These are phyloP conservation scores for Tulasnella sp. DNA, from an alignment of 768 basidiomycete species.

Conservation along the genomic window DNA sequence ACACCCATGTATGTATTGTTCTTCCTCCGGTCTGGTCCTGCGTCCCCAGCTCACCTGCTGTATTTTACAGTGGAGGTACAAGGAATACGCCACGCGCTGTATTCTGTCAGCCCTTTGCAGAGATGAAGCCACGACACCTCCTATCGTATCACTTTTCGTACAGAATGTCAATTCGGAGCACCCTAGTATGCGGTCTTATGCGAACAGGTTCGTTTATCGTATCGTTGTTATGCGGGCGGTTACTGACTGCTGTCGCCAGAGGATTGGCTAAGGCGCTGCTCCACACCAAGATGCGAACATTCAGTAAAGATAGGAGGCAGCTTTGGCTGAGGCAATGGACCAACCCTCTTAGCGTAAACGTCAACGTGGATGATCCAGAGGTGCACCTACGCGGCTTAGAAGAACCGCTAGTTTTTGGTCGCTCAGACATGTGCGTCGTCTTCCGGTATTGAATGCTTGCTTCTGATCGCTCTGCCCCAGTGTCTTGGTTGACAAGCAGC, in stretches of 20 bases:
- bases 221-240: background rate
- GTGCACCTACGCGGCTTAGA: slow-evolving; percentile 40
- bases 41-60: slow-evolving; percentile 14
- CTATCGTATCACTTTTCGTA: slow-evolving; percentile 50
- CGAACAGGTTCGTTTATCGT: slow-evolving; percentile 40
- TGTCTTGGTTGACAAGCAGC: slow-evolving; percentile 57
- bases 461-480: slow-evolving; percentile 21
- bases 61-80: slow-evolving; percentile 62
- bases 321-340: slow-evolving; percentile 64
- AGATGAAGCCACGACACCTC: slow-evolving; percentile 42
- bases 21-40: slow-evolving; percentile 8
- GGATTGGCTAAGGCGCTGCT: slow-evolving; percentile 53
- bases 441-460: background rate
- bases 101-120: slow-evolving; percentile 49
- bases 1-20: slow-evolving; percentile 52
- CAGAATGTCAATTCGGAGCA: slow-evolving; percentile 58
- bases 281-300: slow-evolving; percentile 65
- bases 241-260: slow-evolving; percentile 27
- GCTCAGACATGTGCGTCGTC: background rate
- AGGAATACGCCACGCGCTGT: slow-evolving; percentile 56
- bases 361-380: slow-evolving; percentile 38
- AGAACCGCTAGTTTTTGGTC: slow-evolving; percentile 26
- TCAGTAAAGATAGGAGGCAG: slow-evolving; percentile 45
- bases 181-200: slow-evolving; percentile 47
- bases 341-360: slow-evolving; percentile 42